These are phyloP conservation scores for Lippia alba DNA, from an alignment of 305 asterid genomes.

Conservation along the genomic window DNA sequence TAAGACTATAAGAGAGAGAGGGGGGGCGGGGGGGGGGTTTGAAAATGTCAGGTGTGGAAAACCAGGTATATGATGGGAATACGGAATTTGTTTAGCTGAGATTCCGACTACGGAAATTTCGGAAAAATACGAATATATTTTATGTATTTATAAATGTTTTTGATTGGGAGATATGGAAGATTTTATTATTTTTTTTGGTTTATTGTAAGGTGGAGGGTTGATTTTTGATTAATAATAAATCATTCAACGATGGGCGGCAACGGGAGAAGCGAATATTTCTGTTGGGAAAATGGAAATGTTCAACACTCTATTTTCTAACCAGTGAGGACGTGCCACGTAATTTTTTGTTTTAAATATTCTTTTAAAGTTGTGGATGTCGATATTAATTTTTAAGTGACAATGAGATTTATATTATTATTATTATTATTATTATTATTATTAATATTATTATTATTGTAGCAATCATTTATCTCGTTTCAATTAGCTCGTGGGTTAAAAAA, in stretches of 20 bases:
- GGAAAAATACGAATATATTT: slow-evolving; percentile 21
- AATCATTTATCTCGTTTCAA: too few relatives aligned
- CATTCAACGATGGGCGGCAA: slow-evolving; percentile 27
- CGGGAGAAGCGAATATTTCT: background rate
- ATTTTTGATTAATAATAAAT: slow-evolving; percentile 4
- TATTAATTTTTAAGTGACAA: too few relatives aligned
- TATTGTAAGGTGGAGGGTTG: slow-evolving; percentile 4
- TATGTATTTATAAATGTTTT: too few relatives aligned
- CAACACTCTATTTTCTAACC: slow-evolving; percentile 15
- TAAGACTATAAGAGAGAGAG: too few relatives aligned
- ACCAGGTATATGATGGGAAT: slow-evolving; percentile 13
- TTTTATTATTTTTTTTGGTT: background rate
- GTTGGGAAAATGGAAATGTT: background rate
- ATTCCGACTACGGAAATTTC: background rate
- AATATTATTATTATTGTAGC: too few relatives aligned
- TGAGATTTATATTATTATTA: too few relatives aligned
- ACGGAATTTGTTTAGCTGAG: background rate
- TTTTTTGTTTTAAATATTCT: too few relatives aligned
- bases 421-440: too few relatives aligned
- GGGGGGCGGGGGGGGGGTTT: background rate
- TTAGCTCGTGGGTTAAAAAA: too few relatives aligned
- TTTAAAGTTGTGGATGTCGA: too few relatives aligned
- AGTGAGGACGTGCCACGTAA: slow-evolving; percentile 10
- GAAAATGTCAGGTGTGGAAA: slow-evolving; percentile 28
- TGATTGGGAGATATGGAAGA: slow-evolving; percentile 14